Conservation (phyloP, 306 rosid genomes). For the Lathyrus aphaca region DNA sequence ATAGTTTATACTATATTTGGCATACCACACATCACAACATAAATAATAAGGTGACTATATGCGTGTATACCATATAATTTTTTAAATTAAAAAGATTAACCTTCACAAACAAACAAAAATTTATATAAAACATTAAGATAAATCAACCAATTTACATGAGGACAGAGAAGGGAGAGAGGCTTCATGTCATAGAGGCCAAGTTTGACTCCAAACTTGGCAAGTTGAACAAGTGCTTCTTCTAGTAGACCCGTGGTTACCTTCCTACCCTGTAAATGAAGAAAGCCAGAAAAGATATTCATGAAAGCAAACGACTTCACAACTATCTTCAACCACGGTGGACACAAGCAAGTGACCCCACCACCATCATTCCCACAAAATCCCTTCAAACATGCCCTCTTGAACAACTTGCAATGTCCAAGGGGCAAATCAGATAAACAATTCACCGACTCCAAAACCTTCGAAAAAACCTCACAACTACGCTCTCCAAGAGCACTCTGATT, state of each 20-base stretch:
- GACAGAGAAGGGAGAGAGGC: conserved; percentile 67
- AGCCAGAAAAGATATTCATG: conserved; percentile 62
- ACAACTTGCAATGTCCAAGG: conserved; percentile 66
- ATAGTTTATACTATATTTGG: conserved; percentile 6
- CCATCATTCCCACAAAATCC: conserved; percentile 35
- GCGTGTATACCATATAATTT: conserved; percentile 3
- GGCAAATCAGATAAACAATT: conserved; percentile 67
- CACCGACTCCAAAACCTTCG: conserved; percentile 60
- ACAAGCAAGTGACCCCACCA: conserved; percentile 53
- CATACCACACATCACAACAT: conserved; percentile 9
- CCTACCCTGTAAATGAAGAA: conserved; percentile 58
- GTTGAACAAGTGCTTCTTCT: conserved; percentile 61
- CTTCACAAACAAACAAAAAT: not conserved
- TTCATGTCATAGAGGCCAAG: conserved; percentile 61
- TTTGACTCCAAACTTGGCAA: conserved; percentile 56
- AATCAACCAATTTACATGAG: conserved; percentile 59
- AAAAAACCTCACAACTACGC: conserved; percentile 48
- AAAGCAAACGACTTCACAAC: conserved; percentile 73
- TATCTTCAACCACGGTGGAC: conserved; percentile 85
- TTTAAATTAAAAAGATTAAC: conserved; percentile 9
- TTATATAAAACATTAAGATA: not conserved
- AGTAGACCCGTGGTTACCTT: conserved; percentile 40
- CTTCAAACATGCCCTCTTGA: conserved; percentile 46
- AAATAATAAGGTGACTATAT: conserved; percentile 11
- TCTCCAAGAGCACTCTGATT: conserved; percentile 45